Conservation (phyloP, 163 green algal genomes). For the Chlamydomonas reinhardtii region DNA sequence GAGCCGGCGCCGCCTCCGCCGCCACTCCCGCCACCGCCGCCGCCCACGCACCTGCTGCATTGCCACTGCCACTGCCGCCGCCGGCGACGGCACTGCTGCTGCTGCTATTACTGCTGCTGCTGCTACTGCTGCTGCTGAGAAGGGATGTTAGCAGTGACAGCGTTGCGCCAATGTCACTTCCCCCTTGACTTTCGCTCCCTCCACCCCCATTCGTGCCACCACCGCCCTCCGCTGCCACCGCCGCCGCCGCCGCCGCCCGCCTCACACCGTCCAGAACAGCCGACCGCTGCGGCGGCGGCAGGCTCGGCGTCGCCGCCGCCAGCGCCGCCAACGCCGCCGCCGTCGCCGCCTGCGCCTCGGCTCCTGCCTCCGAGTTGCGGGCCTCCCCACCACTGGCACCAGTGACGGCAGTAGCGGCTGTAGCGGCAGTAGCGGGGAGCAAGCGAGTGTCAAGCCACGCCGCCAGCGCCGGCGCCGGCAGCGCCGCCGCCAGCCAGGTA, state of each 20-base stretch:
- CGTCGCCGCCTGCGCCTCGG: background rate
- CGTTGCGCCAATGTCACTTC: background rate
- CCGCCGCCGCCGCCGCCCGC: constrained; percentile 1
- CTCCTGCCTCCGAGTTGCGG: background rate
- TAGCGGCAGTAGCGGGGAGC: background rate
- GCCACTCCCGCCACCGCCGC: background rate
- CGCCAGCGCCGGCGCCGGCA: background rate
- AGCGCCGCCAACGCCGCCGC: background rate
- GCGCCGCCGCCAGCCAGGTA: background rate
- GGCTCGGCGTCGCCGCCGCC: constrained; percentile 3
- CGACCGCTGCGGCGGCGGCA: background rate
- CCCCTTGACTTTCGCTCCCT: too few species aligned
- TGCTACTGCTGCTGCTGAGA: background rate
- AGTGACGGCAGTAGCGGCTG: background rate
- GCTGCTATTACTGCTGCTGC: too few species aligned
- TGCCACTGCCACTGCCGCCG: background rate
- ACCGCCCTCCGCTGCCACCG: too few species aligned
- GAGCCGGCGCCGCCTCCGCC: background rate
- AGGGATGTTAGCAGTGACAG: background rate
- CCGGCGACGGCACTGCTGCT: too few species aligned
- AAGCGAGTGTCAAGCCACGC: background rate
- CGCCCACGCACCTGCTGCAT: background rate
- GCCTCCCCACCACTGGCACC: too few species aligned
- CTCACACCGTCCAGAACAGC: background rate
- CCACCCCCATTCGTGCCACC: too few species aligned